phyloP scores from a whole-genome alignment of 1,284 basidiomycete species.

The Rhodofomes roseus region DNA sequence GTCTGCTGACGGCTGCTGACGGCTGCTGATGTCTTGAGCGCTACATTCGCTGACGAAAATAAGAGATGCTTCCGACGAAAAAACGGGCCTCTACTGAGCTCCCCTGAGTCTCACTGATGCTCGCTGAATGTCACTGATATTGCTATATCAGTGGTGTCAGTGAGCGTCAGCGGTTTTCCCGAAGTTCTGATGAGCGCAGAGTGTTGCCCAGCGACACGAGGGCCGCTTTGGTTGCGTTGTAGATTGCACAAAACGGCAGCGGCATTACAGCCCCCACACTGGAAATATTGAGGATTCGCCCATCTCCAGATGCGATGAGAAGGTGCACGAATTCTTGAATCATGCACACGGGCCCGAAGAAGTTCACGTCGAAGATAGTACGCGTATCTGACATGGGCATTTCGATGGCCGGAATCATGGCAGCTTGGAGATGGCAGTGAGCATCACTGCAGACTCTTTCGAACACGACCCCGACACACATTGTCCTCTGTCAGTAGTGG shows the following conservation, averaged over 20 bases:
- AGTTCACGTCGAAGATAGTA: slow-evolving; percentile 26
- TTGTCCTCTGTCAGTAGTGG: no score
- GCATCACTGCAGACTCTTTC: not conserved
- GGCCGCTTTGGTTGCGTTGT: slow-evolving; percentile 30
- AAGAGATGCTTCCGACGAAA: no score
- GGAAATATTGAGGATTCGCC: slow-evolving; percentile 26
- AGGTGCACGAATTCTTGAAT: slow-evolving; percentile 29
- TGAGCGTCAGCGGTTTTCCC: no score
- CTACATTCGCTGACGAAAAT: no score
- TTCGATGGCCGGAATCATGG: slow-evolving; percentile 18
- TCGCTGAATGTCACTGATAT: no score
- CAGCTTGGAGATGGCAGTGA: slow-evolving; percentile 2
- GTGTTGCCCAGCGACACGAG: slow-evolving; percentile 25
- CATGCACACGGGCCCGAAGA: slow-evolving; percentile 27
- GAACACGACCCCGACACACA: not conserved
- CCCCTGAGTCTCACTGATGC: no score
- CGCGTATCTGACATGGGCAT: slow-evolving; percentile 17
- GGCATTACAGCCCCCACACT: slow-evolving; percentile 26
- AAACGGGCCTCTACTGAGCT: no score
- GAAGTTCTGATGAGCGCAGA: slow-evolving; percentile 23
- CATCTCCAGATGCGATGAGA: slow-evolving; percentile 23
- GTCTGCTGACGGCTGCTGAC: no score
- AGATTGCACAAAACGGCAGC: slow-evolving; percentile 23
- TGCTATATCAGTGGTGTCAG: no score
- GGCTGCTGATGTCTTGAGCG: no score